Percentiles rank a stretch among this genome's conserved stretches.
These are phyloP conservation scores for Arthrobotrys iridis DNA, from an alignment of 2,329 filamentous ascomycete genomes.

Conservation along the genomic window DNA sequence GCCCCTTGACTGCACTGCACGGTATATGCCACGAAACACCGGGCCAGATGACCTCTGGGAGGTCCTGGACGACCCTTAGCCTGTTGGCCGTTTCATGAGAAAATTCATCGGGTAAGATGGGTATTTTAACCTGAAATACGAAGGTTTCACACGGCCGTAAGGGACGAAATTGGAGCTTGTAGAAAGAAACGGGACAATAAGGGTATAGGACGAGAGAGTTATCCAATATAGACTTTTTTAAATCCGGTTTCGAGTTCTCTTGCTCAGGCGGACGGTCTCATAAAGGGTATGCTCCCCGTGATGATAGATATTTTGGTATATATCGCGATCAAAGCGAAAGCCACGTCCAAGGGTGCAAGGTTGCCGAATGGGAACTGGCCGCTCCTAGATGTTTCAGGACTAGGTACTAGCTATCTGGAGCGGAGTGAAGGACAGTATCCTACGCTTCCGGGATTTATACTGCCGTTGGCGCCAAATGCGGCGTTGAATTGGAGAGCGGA, in stretches of 20 bases:
- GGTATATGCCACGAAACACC: neutral
- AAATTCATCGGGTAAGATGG: constrained; percentile 2
- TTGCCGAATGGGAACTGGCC: neutral
- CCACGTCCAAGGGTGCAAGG: neutral
- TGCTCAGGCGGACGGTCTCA: neutral
- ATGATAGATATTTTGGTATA: constrained; percentile 28
- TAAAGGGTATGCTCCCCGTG: neutral
- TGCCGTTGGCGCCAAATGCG: too few species aligned
- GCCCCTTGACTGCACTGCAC: too few species aligned
- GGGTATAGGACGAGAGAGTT: neutral
- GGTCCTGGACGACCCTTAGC: neutral
- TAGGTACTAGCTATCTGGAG: constrained; percentile 8
- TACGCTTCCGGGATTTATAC: too few species aligned
- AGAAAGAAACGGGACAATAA: constrained; percentile 7
- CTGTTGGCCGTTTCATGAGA: neutral
- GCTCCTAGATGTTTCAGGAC: neutral
- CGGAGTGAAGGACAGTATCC: constrained; percentile 16
- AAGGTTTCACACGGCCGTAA: neutral
- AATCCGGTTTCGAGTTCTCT: constrained; percentile 9
- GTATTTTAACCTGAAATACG: constrained; percentile 6
- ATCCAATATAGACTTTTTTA: neutral
- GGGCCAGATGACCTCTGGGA: neutral
- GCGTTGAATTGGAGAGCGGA: too few species aligned
- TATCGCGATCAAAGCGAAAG: constrained; percentile 16
- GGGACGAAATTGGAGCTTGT: neutral